Evolutionary conservation across 2,329 filamentous ascomycete species (phyloP), one percentile per base, ranked within the genome.

Genomic region (Fusarium compactum): DNA sequence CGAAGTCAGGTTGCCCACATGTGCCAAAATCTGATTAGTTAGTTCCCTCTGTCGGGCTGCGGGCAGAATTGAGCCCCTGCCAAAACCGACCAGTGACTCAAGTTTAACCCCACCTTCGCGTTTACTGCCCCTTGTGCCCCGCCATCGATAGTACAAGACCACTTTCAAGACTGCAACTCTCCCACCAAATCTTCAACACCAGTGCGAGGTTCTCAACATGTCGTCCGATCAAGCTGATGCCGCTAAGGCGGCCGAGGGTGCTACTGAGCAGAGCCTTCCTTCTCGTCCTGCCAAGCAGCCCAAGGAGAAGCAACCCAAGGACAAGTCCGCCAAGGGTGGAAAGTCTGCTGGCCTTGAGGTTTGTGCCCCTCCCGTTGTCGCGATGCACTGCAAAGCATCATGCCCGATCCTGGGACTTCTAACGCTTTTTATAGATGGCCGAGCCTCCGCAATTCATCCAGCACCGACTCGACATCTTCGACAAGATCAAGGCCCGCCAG

Each of bases 391-490:
- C 40, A 57, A 46, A 47, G 41, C 30, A 59, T 61, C 48, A 59
- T 63, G 38, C 30, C n/a, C 29, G 38, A 25, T 30, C 20, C 40
- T n/a, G 38, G 50, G 55, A 69, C 66, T 74, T 34, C 69, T 78
- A 56, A 79, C 58, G 29, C 14, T 20, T 20, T 12, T 40, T 32
- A 14, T 45, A 82, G 80, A 76, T 81, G 8, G 82, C 79, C 82
- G 77, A 80, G 78, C 73, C 86, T 82, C 92, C 95, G 60, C 89
- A 91, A 65, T 97, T 92, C 81, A 89, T 98, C 69, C 85, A 95
- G 77, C 89, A 94, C 80, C 91, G 96, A 69, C 90, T 98, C 76
- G 88, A 92, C 56, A 85, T 98, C 52, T 98, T 98, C 83, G 92
- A 98, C 79, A 90, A 91, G 79, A 86, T 98, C 72, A 97, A 97